Base-by-base conservation (phyloP, 768 basidiomycete species). In the Boletales sp. region DNA sequence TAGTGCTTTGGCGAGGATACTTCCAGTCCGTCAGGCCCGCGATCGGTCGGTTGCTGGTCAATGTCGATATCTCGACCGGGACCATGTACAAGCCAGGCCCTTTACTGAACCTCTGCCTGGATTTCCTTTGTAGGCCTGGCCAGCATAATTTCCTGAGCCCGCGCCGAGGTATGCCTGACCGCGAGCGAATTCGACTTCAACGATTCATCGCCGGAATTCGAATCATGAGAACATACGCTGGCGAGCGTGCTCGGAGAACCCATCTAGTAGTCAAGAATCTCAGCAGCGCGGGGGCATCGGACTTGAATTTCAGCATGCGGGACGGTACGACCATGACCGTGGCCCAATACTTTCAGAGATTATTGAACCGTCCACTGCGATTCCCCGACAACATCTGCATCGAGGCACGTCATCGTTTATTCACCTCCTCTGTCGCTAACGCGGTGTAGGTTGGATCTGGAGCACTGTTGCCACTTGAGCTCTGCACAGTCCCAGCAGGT, bases 21-120 rank as follows among this genome's bases (percentile, higher is more conserved):
- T 90, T 91, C 67, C 89, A 90, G 61, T 86, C 84, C 0, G 76
- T 89, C 12, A 75, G 89, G 18, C 87, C 88, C 4, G 79, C 78
- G 0, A 74, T 82, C 15, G 81, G 81, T 0, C 70, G 71, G 0
- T 77, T 91, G 58, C 64, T 89, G 24, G 72, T 90, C 56, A 91
- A 90, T 50, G 75, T 91, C 54, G 89, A 91, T 53, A 86, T 89
- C 41, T 81, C 83, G 0, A 87, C 87, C 0, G 88, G 83, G 0
- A 77, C 82, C 24, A 87, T 91, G 84, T 90, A 84, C 62, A 80
- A 79, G 57, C 67, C 77, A 0, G 89, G 90, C 0, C 61, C 73
- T 0, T 71, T 91, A 2, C 68, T 87, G 46, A 63, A 72, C 2
- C 67, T 90, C 0, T 82, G 83, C 51, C 64, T 84, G 5, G 81